Base-by-base conservation (phyloP, 2,329 filamentous ascomycete species). In the Dactylellina parvicollis region DNA sequence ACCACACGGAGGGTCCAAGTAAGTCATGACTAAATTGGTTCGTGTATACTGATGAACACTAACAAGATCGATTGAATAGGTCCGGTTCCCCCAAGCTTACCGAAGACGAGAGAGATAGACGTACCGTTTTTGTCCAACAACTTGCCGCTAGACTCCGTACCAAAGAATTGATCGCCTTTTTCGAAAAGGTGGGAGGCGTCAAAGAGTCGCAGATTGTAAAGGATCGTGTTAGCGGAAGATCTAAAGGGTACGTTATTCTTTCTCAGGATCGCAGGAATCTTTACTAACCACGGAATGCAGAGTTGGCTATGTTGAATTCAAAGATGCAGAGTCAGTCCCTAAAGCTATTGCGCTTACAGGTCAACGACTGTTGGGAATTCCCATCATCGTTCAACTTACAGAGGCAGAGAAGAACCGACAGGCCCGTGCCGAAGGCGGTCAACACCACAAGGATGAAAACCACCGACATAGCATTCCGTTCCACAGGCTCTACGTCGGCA, bases 341-440 rank as follows among this genome's bases (percentile, higher is more conserved):
- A 89, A 91, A 83, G 95, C 96, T 80, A 91, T 99, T 81, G 91
- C 96, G 84, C 92, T 99, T 85, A 99, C 95, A 82, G 95, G 95
- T 83, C 94, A 98, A 85, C 96, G 95, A 83, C 90, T 99, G 83
- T 85, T 96, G 90, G 93, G 92, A 86, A 97, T 99, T 77, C 95
- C 95, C 71, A 96, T 99, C 81, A 99, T 99, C 79, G 96, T 94
- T 62, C 94, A 98, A 83, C 89, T 96, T 81, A 98, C 95, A 79
- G 95, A 99, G 85, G 96, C 95, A 80, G 96, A 99, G 82, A 99
- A 99, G 86, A 99, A 99, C 80, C 92, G 95, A 78, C 94, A 96
- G 85, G 92, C 92, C 76, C 92, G 94, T 77, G 77, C 77, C 46
- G 77, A 74, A 64, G 69, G 64, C 20, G 70, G 62, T 28, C 61